Base-by-base conservation (phyloP, 768 basidiomycete species). In the Rhizopogon vesiculosus region DNA sequence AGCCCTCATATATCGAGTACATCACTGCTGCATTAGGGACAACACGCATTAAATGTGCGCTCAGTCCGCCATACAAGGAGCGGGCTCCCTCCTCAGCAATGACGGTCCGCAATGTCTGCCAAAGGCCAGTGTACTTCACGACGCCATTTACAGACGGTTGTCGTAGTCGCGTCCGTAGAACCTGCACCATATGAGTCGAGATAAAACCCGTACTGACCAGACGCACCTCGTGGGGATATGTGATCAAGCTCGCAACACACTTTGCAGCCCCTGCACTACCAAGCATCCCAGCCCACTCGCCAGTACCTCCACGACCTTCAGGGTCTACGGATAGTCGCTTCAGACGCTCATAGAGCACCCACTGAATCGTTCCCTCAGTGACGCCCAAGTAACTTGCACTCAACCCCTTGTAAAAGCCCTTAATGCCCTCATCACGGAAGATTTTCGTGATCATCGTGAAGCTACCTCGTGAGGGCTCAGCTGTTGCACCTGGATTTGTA, bases 11-110 rank as follows among this genome's bases (percentile, higher is more conserved):
- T 66, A 97, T 93, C 58, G 85, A 86, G 74, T 88, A 99, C 96
- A 98, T 98, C 60, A 95, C 91, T 1, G 89, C 90, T 0, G 96
- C 96, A 62, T 99, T 99, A 7, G 96, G 96, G 3, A 99, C 91
- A 55, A 98, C 94, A 49, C 97, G 87, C 83, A 99, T 88, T 55
- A 99, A 78, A 69, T 98, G 97, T 0, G 97, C 94, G 53, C 87
- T 89, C 54, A 99, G 81, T 9, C 97, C 97, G 10, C 92, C 89
- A 63, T 99, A 98, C 18, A 98, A 68, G 4, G 89, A 84, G 42
- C 84, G 78, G 2, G 83, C 84, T 25, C 94, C 97, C 67, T 99
- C 97, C 68, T 99, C 97, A 3, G 82, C 83, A 41, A 96, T 79
- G 56, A 99, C 85, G 5, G 94, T 80, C 19, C 80, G 82, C 38